Percentiles rank a stretch among this genome's conserved stretches.
Conservation (phyloP, 176 grass and related monocot genomes). For the Carex kokanica region DNA sequence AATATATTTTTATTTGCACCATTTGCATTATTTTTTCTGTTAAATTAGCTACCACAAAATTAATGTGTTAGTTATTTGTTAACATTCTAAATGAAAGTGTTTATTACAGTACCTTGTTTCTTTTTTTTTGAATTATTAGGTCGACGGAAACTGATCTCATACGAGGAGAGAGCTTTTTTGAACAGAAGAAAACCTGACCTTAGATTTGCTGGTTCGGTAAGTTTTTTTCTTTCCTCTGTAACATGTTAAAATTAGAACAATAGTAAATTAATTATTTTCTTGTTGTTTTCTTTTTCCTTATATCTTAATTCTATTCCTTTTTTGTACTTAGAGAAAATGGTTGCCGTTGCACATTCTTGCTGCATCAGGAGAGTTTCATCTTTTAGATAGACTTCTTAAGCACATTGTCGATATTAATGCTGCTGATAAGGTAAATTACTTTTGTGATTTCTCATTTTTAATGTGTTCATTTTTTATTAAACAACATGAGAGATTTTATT, state of each 20-base stretch:
- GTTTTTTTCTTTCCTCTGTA: neutral
- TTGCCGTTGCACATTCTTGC: slow-evolving; percentile 70
- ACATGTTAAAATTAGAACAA: neutral
- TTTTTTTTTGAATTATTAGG: slow-evolving; percentile 26
- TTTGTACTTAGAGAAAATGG: slow-evolving; percentile 77
- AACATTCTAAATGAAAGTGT: neutral
- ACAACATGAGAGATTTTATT: neutral
- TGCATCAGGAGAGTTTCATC: slow-evolving; percentile 88
- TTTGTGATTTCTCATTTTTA: neutral
- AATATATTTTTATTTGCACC: neutral
- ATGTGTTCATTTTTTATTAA: neutral
- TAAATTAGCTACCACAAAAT: neutral
- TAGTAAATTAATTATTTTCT: neutral
- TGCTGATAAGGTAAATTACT: slow-evolving; percentile 63
- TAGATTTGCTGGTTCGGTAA: slow-evolving; percentile 64
- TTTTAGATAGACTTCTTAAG: slow-evolving; percentile 73
- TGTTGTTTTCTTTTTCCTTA: neutral
- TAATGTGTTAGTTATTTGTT: neutral
- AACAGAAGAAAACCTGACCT: slow-evolving; percentile 85
- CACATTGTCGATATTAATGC: slow-evolving; percentile 74
- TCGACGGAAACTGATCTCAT: slow-evolving; percentile 60
- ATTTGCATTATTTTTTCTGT: neutral
- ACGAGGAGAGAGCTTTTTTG: slow-evolving; percentile 66
- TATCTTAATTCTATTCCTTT: neutral
- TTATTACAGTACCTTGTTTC: neutral